Percentiles rank a stretch among this genome's conserved stretches.
Conservation (phyloP, 2,329 filamentous ascomycete species). For the Penicillium sp. region DNA sequence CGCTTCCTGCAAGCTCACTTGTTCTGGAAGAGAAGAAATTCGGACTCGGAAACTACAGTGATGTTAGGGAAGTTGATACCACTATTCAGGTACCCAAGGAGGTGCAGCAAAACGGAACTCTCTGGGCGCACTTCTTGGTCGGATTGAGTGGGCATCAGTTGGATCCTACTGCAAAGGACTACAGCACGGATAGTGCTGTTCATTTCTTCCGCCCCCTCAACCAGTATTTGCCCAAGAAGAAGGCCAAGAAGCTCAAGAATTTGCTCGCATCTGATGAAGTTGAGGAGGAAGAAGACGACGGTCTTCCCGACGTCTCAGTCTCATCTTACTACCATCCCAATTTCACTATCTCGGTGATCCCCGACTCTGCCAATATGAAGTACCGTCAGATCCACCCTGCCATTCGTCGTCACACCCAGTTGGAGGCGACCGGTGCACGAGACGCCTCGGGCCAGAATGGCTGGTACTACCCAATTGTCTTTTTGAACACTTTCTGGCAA, state of each 20-base stretch:
- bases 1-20: slow-evolving; percentile 68
- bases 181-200: slow-evolving; percentile 76
- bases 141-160: slow-evolving; percentile 75
- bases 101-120: slow-evolving; percentile 89
- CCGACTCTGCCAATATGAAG: slow-evolving; percentile 73
- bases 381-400: slow-evolving; percentile 73
- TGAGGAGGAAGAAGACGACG: slow-evolving; percentile 56
- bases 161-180: slow-evolving; percentile 74
- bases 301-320: slow-evolving; percentile 69
- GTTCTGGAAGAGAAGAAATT: slow-evolving; percentile 83
- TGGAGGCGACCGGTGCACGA: slow-evolving; percentile 80
- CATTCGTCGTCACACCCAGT: slow-evolving; percentile 74
- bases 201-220: slow-evolving; percentile 86
- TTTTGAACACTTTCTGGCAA: slow-evolving; percentile 97
- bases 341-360: slow-evolving; percentile 85
- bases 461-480: slow-evolving; percentile 92
- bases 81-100: slow-evolving; percentile 75
- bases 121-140: slow-evolving; percentile 94
- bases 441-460: slow-evolving; percentile 84
- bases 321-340: slow-evolving; percentile 95
- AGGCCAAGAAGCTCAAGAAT: slow-evolving; percentile 83
- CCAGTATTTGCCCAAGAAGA: slow-evolving; percentile 90
- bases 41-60: slow-evolving; percentile 76
- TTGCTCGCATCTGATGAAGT: slow-evolving; percentile 66
- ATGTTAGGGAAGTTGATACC: slow-evolving; percentile 77